Evolutionary conservation across 2,329 filamentous ascomycete species (phyloP).

Genomic region (Monosporascus sp.): DNA sequence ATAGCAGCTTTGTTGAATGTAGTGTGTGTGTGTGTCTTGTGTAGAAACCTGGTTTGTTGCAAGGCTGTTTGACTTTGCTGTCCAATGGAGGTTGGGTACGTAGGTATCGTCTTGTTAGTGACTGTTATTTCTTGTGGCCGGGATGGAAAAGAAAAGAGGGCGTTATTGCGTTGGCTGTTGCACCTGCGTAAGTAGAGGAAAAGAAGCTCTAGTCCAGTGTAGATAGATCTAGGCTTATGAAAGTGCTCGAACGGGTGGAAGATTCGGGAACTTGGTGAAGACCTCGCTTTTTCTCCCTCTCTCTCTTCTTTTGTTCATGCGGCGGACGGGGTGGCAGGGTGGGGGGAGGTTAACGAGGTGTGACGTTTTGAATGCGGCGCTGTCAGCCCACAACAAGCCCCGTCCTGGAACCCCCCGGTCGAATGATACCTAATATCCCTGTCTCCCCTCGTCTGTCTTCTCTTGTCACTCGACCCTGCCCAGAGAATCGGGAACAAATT

Average conservation of each 20-base stretch:
- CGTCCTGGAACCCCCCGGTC: not conserved
- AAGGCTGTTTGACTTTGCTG: not conserved
- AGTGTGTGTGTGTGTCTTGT: not conserved
- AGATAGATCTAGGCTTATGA: not conserved
- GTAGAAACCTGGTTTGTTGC: not conserved
- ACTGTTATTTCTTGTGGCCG: no score
- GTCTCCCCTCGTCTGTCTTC: not conserved
- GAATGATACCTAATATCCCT: not conserved
- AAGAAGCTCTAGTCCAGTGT: not conserved
- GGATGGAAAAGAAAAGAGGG: not conserved
- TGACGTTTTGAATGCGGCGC: not conserved
- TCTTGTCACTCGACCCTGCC: not conserved
- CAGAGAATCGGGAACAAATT: not conserved
- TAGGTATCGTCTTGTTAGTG: not conserved
- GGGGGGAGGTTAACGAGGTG: not conserved
- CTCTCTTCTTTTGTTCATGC: not conserved
- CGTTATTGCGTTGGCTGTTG: not conserved
- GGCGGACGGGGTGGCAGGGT: not conserved
- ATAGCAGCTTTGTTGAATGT: not conserved
- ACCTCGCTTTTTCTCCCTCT: not conserved
- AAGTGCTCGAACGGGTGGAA: slow-evolving; percentile 5
- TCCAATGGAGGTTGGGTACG: not conserved
- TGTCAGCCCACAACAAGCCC: not conserved
- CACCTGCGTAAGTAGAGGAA: not conserved
- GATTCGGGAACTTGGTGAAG: slow-evolving; percentile 7